Evolutionary conservation across 2,329 filamentous ascomycete species (phyloP), one percentile per base, ranked within the genome.

Genomic region (Cryphonectria radicalis): DNA sequence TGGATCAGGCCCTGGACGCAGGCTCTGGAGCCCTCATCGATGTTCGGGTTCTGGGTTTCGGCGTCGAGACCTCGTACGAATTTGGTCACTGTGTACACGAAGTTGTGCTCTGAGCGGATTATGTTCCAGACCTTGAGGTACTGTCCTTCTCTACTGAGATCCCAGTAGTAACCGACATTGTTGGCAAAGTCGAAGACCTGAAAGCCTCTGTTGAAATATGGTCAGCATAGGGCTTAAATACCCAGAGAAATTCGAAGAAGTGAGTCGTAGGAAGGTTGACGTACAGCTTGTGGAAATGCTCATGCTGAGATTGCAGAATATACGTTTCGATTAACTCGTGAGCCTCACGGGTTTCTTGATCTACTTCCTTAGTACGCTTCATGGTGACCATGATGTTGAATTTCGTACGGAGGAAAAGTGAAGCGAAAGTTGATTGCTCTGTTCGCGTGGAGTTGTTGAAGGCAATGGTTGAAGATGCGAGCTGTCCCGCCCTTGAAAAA

Each of bases 101-200:
- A 62, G 28, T 62, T 62, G 59, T 62, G 59, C 14, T 62, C 59
- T n/a, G 59, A 62, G 32, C 59, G 59, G 19, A 62, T 62, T 3
- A 35, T 35, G 22, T 37, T 6, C 59, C 59, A 62, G 35, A 62
- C 17, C 17, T 40, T 62, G 35, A 62, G 32, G 22, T 40, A 14
- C 10, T 62, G 59, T n/a, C 59, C 59, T 5, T 17, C 10, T 17
- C 22, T 40, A 35, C 22, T 22, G 22, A 62, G 59, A 13, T n/a
- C 59, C 59, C 32, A 37, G 22, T 62, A 62, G 59, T 62, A 62
- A 10, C 59, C 28, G 22, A 62, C 59, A 14, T 62, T 62, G 10
- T 62, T 62, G 35, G 59, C 59, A 14, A 25, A 62, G 19, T 40
- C 59, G 35, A 62, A 62, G 22, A 25, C 35, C 3, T 62, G 32